Base-by-base conservation (phyloP, 2,329 filamentous ascomycete species). In the Sclerotiophoma versabilis region DNA sequence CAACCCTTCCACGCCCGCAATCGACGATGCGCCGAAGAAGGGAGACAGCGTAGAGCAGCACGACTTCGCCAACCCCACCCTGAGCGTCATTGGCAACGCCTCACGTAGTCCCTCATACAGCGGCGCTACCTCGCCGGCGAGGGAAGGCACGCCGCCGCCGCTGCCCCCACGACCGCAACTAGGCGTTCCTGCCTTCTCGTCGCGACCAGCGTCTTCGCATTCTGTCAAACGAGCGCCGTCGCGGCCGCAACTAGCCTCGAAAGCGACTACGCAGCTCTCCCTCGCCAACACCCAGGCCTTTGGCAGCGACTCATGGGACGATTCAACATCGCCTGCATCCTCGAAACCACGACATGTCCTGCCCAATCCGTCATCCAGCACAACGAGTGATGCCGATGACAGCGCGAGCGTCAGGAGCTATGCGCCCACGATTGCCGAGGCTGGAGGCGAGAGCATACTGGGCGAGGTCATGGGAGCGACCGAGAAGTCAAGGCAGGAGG, bases 211-310 rank as follows among this genome's bases (percentile, higher is more conserved):
- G 72, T 82, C 57, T 9, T 76, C 38, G 63, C 75, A 75, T 59
- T 76, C 74, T 30, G 64, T 68, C 80, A 37, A 10, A 39, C 44
- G 44, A 2, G 49, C 81, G 79, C 66, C 70, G 2, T 47, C 66
- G 5, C 62, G 72, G 44, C 78, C 79, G 20, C 73, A 76, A 50
- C 65, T 82, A 15, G 73, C 78, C 22, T 87, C 89, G 1, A 87
- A 86, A 54, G 86, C 93, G 41, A 97, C 93, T 3, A 97, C 92
- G 0, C 92, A 92, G 9, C 70, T 98, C 12, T 93, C 92, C 0
- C 84, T 91, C 14, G 83, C 92, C 58, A 92, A 93, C 62, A 91
- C 89, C 0, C 81, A 93, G 43, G 87, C 87, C 1, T 88, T 90
- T 59, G 86, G 86, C 10, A 90, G 91, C 20, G 64, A 71, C 43